Conservation (phyloP, 1,139 yeast genomes). For the Blastobotrys capitulatus region DNA sequence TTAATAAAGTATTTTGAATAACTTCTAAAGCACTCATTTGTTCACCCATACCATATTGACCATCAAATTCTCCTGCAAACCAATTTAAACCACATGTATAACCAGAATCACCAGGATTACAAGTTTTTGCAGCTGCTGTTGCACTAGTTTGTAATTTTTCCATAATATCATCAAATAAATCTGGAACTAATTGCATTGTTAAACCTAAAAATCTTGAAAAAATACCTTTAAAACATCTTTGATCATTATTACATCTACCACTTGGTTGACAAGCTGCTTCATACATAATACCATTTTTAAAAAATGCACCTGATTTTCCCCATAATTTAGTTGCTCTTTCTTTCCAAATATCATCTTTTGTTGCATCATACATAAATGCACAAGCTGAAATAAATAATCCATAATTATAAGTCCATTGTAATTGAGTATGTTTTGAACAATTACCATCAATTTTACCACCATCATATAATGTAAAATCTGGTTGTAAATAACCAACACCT, state of each 20-base stretch:
- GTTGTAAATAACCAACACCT: constrained; percentile 48
- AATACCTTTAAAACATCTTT: constrained; percentile 82
- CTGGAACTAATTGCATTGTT: constrained; percentile 69
- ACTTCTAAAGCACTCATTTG: constrained; percentile 85
- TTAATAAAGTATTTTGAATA: constrained; percentile 56
- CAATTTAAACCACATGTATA: constrained; percentile 88
- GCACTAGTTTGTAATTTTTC: constrained; percentile 58
- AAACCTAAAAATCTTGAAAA: constrained; percentile 70
- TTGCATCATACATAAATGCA: constrained; percentile 74
- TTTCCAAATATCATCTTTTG: constrained; percentile 65
- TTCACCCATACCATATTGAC: constrained; percentile 83
- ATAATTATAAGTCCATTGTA: constrained; percentile 85
- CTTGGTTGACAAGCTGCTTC: constrained; percentile 77
- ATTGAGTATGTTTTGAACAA: constrained; percentile 54
- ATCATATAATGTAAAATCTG: constrained; percentile 47
- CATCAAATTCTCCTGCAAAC: constrained; percentile 69
- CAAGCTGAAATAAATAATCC: constrained; percentile 77
- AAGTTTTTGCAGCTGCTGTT: constrained; percentile 70
- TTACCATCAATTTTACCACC: constrained; percentile 65
- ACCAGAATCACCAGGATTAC: constrained; percentile 83
- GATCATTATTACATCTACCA: constrained; percentile 71
- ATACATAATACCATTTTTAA: constrained; percentile 55
- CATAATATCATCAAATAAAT: constrained; percentile 49
- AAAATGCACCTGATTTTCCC: constrained; percentile 54
- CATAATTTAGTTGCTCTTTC: constrained; percentile 39